Evolutionary conservation across 2,329 filamentous ascomycete genomes (phyloP), one percentile per base, ranked within the genome.

Genomic region (Penicillium sp.): DNA sequence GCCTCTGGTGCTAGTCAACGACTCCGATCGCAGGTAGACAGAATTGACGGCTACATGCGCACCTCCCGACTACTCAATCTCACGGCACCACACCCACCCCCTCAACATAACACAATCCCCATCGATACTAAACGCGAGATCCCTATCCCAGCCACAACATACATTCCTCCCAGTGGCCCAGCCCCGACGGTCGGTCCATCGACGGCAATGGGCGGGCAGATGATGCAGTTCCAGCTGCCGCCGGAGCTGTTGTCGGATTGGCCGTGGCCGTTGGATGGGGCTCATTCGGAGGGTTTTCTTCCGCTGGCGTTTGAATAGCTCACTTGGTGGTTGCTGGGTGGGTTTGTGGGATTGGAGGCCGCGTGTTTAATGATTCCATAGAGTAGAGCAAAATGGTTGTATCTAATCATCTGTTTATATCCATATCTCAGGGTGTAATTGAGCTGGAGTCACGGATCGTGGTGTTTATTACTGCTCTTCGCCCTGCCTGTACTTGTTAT

Each of bases 21-120:
- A 21, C 66, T 80, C 3, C 69, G 74, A 18, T 61, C 67, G 15
- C 74, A 77, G 44, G 74, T 79, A 18, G 69, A 75, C 13, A 70
- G 70, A 35, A 79, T 80, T 18, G 78, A 80, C 57, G 67, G 71
- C 5, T 77, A 76, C 59, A 77, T 77, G 72, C 64, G 65, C 16
- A 60, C 62, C 29, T 64, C 61, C 21, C 58, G 60, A 15, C 47
- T 60, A 18, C 35, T 58, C 16, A 55, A 65, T 52, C 45, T 61
- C 44, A 48, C 56, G 7, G 50, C 18, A 2, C 13, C 29, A 40
- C 37, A 49, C 13, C 50, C 18, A 52, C 49, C 12, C 50, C 52
- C 55, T 15, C 61, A 58, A 15, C 53, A 49, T 18, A 55, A 46
- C 48, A 6, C 50, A 18, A 35, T 47, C 12, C 44, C 50, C 5